A percentile compares a stretch with the other conserved stretches of the same genome.
These are phyloP conservation scores for Zygoascus meyerae DNA, from an alignment of 1,139 yeast genomes.

Conservation along the genomic window DNA sequence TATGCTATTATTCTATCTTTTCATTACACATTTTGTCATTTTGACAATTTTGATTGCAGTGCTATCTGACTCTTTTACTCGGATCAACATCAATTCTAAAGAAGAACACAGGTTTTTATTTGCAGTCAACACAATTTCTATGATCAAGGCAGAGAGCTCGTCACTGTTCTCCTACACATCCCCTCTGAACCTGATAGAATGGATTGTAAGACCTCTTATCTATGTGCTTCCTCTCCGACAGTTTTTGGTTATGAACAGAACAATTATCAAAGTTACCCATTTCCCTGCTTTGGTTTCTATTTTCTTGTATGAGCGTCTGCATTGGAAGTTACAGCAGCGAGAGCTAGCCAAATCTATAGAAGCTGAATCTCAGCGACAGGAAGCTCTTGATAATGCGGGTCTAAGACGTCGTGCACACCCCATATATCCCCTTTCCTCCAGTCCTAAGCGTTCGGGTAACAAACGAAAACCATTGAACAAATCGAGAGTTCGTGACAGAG, in stretches of 20 bases:
- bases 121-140: slow-evolving; percentile 37
- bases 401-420: slow-evolving; percentile 1
- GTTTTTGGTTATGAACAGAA: slow-evolving; percentile 33
- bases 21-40: slow-evolving; percentile 53
- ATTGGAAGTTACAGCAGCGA: slow-evolving; percentile 5
- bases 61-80: slow-evolving; percentile 37
- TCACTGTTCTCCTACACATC: slow-evolving; percentile 36
- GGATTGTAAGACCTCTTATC: slow-evolving; percentile 32
- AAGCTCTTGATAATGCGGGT: slow-evolving; percentile 8
- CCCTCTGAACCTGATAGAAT: slow-evolving; percentile 35
- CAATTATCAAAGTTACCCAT: slow-evolving; percentile 36
- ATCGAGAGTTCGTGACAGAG: slow-evolving; percentile 16
- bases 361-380: background rate
- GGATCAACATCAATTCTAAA: slow-evolving; percentile 33
- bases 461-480: slow-evolving; percentile 2
- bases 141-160: slow-evolving; percentile 38
- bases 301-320: slow-evolving; percentile 31
- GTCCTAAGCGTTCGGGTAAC: slow-evolving; percentile 3
- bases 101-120: slow-evolving; percentile 38
- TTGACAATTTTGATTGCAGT: slow-evolving; percentile 57
- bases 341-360: background rate
- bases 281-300: slow-evolving; percentile 34
- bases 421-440: background rate
- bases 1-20: slow-evolving; percentile 49
- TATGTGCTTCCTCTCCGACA: slow-evolving; percentile 31